These are phyloP conservation scores for Scheffersomyces ergatensis DNA, from an alignment of 805 yeast species.

Conservation along the genomic window DNA sequence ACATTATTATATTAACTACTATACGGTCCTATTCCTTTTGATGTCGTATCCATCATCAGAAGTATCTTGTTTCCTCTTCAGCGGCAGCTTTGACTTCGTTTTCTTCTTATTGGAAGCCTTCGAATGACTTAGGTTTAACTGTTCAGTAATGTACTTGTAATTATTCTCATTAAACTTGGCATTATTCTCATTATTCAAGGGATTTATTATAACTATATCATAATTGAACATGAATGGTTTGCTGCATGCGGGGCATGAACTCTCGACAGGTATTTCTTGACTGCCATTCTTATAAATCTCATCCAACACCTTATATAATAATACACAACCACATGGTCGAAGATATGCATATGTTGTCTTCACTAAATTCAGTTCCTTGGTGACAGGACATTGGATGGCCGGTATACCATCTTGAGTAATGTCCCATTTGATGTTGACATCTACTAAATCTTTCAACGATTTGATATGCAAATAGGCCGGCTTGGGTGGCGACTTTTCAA, in stretches of 20 bases:
- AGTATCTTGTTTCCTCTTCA: not conserved
- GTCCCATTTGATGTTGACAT: constrained; percentile 20
- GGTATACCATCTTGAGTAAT: constrained; percentile 4
- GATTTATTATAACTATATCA: constrained; percentile 34
- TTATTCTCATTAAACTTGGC: constrained; percentile 12
- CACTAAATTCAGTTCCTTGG: constrained; percentile 14
- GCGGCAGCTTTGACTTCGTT: constrained; percentile 1
- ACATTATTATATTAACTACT: too few species aligned
- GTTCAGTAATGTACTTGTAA: constrained; percentile 8
- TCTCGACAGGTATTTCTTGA: constrained; percentile 5
- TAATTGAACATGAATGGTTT: constrained; percentile 15
- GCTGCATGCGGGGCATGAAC: constrained; percentile 32
- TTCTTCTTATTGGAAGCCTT: constrained; percentile 15
- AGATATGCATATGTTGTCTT: constrained; percentile 23
- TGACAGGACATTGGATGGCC: constrained; percentile 31
- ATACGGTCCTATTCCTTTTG: too few species aligned
- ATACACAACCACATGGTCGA: constrained; percentile 39
- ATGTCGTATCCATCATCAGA: not conserved
- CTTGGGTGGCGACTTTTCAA: constrained; percentile 16
- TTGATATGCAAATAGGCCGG: constrained; percentile 17
- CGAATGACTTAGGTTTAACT: constrained; percentile 20
- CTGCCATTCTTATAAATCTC: constrained; percentile 12
- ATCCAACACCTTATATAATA: constrained; percentile 21
- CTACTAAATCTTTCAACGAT: constrained; percentile 23
- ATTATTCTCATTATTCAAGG: constrained; percentile 10